A percentile compares a stretch with the other conserved stretches of the same genome.
phyloP scores from a whole-genome alignment of 805 yeast genomes.

The Lipomyces mesembrius region DNA sequence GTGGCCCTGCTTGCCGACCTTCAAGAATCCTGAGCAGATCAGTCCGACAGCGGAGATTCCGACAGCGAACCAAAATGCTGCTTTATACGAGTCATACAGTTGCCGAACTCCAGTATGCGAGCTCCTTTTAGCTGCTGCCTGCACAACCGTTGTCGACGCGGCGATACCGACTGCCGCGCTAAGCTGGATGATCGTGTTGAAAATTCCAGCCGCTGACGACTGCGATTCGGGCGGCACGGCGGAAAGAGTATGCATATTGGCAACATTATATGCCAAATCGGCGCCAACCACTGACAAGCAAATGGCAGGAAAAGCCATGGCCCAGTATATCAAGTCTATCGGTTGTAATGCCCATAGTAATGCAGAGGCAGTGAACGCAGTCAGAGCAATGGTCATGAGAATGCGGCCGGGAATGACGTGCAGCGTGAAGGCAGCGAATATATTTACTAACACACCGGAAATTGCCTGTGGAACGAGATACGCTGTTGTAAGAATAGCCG shows the following conservation, averaged over 20 bases:
- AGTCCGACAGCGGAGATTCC: conserved; percentile 45
- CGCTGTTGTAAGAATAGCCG: conserved; percentile 52
- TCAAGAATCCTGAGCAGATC: conserved; percentile 43
- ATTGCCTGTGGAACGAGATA: conserved; percentile 53
- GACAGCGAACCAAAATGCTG: conserved; percentile 43
- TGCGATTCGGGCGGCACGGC: conserved; percentile 50
- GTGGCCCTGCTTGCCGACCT: conserved; percentile 44
- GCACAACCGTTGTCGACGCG: conserved; percentile 50
- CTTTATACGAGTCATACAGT: conserved; percentile 28
- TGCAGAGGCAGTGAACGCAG: conserved; percentile 47
- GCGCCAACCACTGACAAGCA: conserved; percentile 53
- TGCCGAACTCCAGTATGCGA: conserved; percentile 13
- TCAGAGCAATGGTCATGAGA: conserved; percentile 48
- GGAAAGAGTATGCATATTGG: conserved; percentile 51
- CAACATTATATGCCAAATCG: conserved; percentile 55
- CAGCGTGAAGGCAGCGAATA: conserved; percentile 55
- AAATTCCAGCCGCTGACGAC: conserved; percentile 56
- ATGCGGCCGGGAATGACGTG: conserved; percentile 52
- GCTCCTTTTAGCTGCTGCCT: conserved; percentile 39
- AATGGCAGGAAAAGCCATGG: conserved; percentile 55
- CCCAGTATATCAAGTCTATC: conserved; percentile 49
- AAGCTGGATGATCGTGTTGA: conserved; percentile 53
- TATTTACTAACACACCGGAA: conserved; percentile 50
- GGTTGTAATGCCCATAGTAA: conserved; percentile 54
- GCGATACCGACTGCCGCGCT: conserved; percentile 52